These are phyloP conservation scores for Zoysia matrella DNA, from an alignment of 202 grass and related monocot genomes.

Conservation along the genomic window DNA sequence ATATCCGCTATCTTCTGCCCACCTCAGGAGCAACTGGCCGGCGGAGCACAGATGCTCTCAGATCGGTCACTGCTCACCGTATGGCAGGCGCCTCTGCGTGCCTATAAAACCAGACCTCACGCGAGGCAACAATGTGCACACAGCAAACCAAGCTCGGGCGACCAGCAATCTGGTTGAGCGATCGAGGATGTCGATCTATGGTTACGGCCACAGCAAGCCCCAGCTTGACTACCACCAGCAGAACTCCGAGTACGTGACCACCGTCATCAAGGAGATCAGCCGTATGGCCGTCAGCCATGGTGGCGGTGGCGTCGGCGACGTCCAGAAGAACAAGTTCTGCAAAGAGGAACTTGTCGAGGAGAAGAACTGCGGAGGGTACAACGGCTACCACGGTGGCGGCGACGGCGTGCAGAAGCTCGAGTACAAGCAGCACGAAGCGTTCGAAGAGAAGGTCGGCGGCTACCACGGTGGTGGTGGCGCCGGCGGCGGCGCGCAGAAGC, in stretches of 20 bases:
- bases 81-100: too few species aligned
- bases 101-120: conserved; percentile 33
- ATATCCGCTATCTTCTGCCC: too few species aligned
- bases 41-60: too few species aligned
- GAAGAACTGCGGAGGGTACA: neutral
- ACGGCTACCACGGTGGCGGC: neutral
- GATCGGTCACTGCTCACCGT: too few species aligned
- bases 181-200: conserved; percentile 6
- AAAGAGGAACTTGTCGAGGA: conserved; percentile 13
- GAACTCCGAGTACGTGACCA: conserved; percentile 29
- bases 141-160: neutral
- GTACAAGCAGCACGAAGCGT: neutral
- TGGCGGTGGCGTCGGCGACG: neutral
- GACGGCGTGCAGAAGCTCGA: neutral
- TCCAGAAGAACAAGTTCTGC: conserved; percentile 10
- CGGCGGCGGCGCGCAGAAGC: neutral
- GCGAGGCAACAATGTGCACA: neutral
- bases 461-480: neutral
- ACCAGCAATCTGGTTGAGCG: neutral
- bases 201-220: conserved; percentile 33
- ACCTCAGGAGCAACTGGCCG: too few species aligned
- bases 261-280: conserved; percentile 45
- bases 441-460: neutral
- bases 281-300: conserved; percentile 17
- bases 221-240: conserved; percentile 43